A percentile compares a stretch with the other conserved stretches of the same genome.
Conservation (phyloP, 2,329 filamentous ascomycete genomes). For the Aspergillus eucalypticola region DNA sequence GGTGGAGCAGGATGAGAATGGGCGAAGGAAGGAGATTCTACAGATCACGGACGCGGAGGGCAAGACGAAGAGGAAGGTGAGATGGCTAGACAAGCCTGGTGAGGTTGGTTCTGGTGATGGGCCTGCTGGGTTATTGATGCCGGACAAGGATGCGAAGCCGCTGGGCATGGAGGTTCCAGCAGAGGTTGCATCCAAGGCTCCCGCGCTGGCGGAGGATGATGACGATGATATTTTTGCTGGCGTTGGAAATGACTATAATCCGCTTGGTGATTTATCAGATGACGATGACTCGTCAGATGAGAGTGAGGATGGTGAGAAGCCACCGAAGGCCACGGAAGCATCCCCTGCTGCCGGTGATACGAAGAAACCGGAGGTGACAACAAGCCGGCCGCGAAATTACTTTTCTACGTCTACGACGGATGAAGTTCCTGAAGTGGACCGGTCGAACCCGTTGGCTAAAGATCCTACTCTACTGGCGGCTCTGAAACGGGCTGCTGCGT, state of each 20-base stretch:
- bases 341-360: slow-evolving; percentile 6
- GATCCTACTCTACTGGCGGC: slow-evolving; percentile 82
- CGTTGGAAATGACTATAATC: slow-evolving; percentile 61
- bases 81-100: slow-evolving; percentile 50
- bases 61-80: slow-evolving; percentile 62
- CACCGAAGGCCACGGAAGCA: slow-evolving; percentile 9
- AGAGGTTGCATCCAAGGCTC: slow-evolving; percentile 40
- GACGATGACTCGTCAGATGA: slow-evolving; percentile 48
- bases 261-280: slow-evolving; percentile 55
- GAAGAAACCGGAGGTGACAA: slow-evolving; percentile 16
- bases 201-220: slow-evolving; percentile 43
- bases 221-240: slow-evolving; percentile 65
- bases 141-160: slow-evolving; percentile 49
- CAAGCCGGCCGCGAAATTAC: slow-evolving; percentile 49
- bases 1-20: slow-evolving; percentile 57
- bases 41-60: slow-evolving; percentile 61
- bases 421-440: slow-evolving; percentile 52
- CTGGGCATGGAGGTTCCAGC: slow-evolving; percentile 54
- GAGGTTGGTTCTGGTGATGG: slow-evolving; percentile 20
- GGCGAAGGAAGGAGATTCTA: slow-evolving; percentile 58
- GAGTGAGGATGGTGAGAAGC: slow-evolving; percentile 29
- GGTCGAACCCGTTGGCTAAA: slow-evolving; percentile 52
- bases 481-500: slow-evolving; percentile 76
- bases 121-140: slow-evolving; percentile 37
- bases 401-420: slow-evolving; percentile 46